Base-by-base conservation (phyloP, 2,329 filamentous ascomycete genomes). In the Fusarium denticulatum region DNA sequence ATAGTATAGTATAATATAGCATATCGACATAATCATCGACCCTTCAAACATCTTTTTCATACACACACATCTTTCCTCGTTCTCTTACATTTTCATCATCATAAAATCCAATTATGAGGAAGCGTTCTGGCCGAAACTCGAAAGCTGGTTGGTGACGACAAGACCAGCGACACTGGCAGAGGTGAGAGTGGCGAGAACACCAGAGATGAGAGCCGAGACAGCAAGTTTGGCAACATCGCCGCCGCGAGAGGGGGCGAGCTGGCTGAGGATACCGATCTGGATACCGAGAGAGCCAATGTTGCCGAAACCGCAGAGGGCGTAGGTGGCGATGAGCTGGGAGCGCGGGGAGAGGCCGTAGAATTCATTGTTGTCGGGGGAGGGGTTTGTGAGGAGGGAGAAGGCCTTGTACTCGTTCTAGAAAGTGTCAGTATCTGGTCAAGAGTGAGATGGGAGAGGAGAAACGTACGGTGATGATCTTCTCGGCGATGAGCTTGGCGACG, bases 251-350 rank as follows among this genome's bases (percentile, higher is more conserved):
- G 94, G 94, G 1, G 93, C 92, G 69, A 97, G 89, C 83, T 97
- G 94, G 8, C 92, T 90, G 59, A 97, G 87, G 66, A 97, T 94
- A 85, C 94, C 94, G 69, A 97, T 96, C 83, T 97, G 94, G 63
- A 94, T 96, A 80, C 94, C 94, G 53, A 97, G 88, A 36, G 94
- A 96, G 60, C 93, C 93, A 76, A 97, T 92, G 85, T 97, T 97
- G 71, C 94, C 95, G 80, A 94, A 94, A 32, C 90, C 90, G 82
- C 94, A 97, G 73, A 95, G 88, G 26, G 93, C 93, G 80, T 97
- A 97, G 57, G 94, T 97, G 50, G 92, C 93, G 79, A 97, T 97
- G 74, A 97, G 88, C 50, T 88, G 87, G 30, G 94, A 94, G 60
- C 94, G 93, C 22, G 89, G 84, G 36, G 89, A 90, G 69, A 97